Conservation (phyloP, 2,329 filamentous ascomycete species). For the Sporothrix protearum region DNA sequence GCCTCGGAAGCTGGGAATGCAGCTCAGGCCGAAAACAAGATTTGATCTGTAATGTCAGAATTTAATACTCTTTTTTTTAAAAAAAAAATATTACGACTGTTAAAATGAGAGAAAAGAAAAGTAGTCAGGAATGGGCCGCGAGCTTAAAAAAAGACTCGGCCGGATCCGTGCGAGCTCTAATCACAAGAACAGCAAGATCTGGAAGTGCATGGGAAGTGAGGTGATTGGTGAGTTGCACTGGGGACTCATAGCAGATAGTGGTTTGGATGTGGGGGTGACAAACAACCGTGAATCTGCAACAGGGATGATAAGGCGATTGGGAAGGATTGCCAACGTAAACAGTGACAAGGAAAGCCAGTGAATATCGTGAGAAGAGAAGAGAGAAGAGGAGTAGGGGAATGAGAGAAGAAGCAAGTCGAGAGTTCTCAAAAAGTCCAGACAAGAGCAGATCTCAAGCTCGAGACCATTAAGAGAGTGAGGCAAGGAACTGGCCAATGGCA, state of each 20-base stretch:
- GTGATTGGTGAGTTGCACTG: constrained; percentile 13
- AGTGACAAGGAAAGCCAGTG: not conserved
- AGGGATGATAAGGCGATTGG: constrained; percentile 5
- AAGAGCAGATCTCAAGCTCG: not conserved
- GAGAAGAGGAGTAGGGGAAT: not conserved
- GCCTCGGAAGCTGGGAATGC: constrained; percentile 8
- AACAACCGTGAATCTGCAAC: not conserved
- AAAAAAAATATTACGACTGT: not conserved
- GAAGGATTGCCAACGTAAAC: not conserved
- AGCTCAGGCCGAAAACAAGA: not conserved
- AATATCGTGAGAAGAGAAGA: not conserved
- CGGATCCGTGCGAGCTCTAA: not conserved
- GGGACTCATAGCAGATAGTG: constrained; percentile 15
- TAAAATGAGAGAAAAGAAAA: not conserved
- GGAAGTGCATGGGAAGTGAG: not conserved
- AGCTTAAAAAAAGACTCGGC: not conserved
- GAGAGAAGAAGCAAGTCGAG: not conserved
- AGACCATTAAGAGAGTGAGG: not conserved
- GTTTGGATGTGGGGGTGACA: constrained; percentile 16
- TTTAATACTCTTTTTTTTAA: constrained; percentile 10
- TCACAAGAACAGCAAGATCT: not conserved
- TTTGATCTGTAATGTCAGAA: not conserved
- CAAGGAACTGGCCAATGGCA: constrained; percentile 17
- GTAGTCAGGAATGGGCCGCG: not conserved
- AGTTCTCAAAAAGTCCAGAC: not conserved